Evolutionary conservation across 305 asterid species (phyloP), one percentile per base, ranked within the genome.

Genomic region (Fraxinus sp.): DNA sequence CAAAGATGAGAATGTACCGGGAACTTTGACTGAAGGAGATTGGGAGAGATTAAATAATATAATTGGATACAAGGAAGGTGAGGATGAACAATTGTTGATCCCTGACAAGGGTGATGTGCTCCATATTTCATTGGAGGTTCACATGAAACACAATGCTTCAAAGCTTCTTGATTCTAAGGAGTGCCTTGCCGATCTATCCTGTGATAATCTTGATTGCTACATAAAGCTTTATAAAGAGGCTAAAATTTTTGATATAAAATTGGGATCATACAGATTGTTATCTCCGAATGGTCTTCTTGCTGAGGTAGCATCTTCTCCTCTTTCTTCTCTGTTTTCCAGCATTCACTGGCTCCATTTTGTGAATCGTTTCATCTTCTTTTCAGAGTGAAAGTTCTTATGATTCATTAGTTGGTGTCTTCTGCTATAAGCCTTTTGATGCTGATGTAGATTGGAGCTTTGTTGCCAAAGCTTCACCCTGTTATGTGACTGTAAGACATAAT

Each of bases 211-310:
- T 85, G 98, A 91, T 77, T 92, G 98, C 84, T 92, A 59, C 87
- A 86, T 94, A 79, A 92, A 88, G 83, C 90, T 96, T 41, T 94
- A 91, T 86, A 86, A 95, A 6, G 98, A 94, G 89, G 87, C 98
- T 75, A 93, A 96, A 88, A 86, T 81, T 87, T 89, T 96, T 75
- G 92, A 93, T 80, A 80, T 94, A 84, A 94, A 92, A 88, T 87
- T 96, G 90, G 99, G 99, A 30, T 93, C 99, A 71, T 96, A 93
- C 91, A 94, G 92, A 83, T 90, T 96, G 74, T 84, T 90, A 84
- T 96, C 98, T 66, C 98, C 99, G 72, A 91, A 90, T 89, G 99
- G 99, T 83, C 94, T 94, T 90, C 95, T 96, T 85, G 98, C 99
- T 77, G 97, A 89, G 95, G 99, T 91, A 83, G 78, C 90, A 39